Conservation (phyloP, 805 yeast genomes). For the Millerozyma miso region DNA sequence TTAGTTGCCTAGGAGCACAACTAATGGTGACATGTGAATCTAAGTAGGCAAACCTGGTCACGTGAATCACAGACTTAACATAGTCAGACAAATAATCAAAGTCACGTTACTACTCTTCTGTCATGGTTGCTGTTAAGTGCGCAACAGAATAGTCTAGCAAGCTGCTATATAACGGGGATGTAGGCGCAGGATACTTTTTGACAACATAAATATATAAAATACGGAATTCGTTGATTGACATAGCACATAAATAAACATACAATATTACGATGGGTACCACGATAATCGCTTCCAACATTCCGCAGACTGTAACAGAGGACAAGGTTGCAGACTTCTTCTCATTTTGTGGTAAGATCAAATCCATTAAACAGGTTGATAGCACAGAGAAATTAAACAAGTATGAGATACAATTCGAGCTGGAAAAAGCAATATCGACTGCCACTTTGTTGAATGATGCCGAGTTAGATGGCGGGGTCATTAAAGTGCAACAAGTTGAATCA, state of each 20-base stretch:
- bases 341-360: constrained; percentile 59
- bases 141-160: too few relatives aligned
- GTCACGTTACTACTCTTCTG: too few relatives aligned
- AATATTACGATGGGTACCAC: constrained; percentile 20
- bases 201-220: too few relatives aligned
- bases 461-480: constrained; percentile 54
- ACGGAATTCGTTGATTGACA: neutral
- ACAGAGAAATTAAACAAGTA: constrained; percentile 34
- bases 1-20: too few relatives aligned
- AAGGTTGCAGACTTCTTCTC: constrained; percentile 65
- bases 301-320: constrained; percentile 43
- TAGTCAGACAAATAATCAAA: too few relatives aligned
- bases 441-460: constrained; percentile 69
- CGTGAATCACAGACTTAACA: too few relatives aligned
- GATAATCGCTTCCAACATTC: constrained; percentile 55
- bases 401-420: constrained; percentile 50
- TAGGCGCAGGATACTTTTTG: neutral
- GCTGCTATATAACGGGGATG: neutral
- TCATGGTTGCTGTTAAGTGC: too few relatives aligned
- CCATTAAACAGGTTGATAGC: constrained; percentile 28
- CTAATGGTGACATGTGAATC: too few relatives aligned
- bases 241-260: too few relatives aligned
- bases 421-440: constrained; percentile 68
- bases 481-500: constrained; percentile 32
- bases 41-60: too few relatives aligned